Conservation (phyloP, 371 early-diverging fungal genomes). For the Nematocida sp. region DNA sequence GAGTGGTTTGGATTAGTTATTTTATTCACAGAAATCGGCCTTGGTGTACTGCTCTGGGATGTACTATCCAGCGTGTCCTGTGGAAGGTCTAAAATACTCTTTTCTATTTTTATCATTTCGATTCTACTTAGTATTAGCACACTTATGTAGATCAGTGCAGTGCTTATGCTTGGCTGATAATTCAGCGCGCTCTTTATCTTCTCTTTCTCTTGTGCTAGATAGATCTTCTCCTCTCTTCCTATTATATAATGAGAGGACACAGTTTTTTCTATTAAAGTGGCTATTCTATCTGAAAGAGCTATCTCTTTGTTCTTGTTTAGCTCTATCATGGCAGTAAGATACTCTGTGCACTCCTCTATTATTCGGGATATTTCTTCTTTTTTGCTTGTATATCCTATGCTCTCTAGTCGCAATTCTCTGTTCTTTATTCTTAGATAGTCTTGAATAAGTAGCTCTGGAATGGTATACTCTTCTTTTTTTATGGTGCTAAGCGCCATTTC, state of each 20-base stretch:
- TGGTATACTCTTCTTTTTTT: neutral
- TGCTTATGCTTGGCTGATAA: neutral
- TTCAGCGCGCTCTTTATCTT: neutral
- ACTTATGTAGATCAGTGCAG: neutral
- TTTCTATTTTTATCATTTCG: slow-evolving; percentile 33
- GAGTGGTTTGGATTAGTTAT: slow-evolving; percentile 9
- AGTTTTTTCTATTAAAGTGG: slow-evolving; percentile 9
- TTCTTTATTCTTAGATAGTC: slow-evolving; percentile 21
- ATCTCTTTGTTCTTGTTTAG: slow-evolving; percentile 11
- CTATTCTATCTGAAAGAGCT: neutral
- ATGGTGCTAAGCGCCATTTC: neutral
- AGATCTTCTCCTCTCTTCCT: slow-evolving; percentile 44
- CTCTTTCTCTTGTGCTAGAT: slow-evolving; percentile 17
- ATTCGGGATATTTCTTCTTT: neutral
- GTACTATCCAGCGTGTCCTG: neutral
- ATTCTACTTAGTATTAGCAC: neutral
- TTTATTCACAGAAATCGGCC: slow-evolving; percentile 19
- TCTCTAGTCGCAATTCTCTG: neutral
- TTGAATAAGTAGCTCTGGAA: neutral
- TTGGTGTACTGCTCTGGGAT: neutral
- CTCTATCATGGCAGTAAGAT: neutral
- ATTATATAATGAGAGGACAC: slow-evolving; percentile 3
- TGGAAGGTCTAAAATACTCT: slow-evolving; percentile 8
- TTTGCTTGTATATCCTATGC: neutral
- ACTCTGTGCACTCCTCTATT: neutral